A percentile compares a stretch with the other conserved stretches of the same genome.
Evolutionary conservation across 768 basidiomycete genomes (phyloP).

Genomic region (Pisolithus marmoratus): DNA sequence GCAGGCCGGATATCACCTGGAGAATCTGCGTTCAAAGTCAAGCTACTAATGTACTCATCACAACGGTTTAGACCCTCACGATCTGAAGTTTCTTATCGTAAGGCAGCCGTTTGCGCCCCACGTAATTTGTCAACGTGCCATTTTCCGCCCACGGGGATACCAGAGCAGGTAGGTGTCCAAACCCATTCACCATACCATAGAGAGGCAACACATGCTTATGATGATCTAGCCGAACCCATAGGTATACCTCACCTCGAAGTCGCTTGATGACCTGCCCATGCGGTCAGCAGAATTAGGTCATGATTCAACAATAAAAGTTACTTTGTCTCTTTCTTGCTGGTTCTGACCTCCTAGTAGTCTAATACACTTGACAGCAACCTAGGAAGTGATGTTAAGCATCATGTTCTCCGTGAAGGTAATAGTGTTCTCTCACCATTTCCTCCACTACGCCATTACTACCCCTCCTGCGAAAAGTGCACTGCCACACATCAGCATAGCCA

Average conservation of each 20-base stretch:
- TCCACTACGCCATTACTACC: neutral
- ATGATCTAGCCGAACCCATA: neutral
- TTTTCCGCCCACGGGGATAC: slow-evolving; percentile 23
- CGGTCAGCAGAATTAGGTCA: neutral
- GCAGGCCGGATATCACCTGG: slow-evolving; percentile 35
- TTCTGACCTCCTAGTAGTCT: neutral
- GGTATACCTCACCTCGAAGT: neutral
- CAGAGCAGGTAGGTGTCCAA: slow-evolving; percentile 18
- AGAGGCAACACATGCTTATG: slow-evolving; percentile 16
- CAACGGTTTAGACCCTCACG: neutral
- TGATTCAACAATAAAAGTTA: neutral
- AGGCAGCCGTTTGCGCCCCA: neutral
- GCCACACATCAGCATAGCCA: slow-evolving; percentile 5
- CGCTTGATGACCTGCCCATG: neutral
- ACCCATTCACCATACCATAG: slow-evolving; percentile 13
- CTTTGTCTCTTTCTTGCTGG: neutral
- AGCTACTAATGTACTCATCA: neutral
- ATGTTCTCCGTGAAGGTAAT: neutral
- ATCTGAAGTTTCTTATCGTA: neutral
- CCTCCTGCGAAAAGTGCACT: neutral
- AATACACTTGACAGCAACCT: neutral
- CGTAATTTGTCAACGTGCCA: slow-evolving; percentile 17
- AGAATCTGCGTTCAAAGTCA: neutral
- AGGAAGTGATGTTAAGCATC: neutral
- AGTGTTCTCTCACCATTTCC: neutral